phyloP scores from a whole-genome alignment of 2,329 filamentous ascomycete genomes.

The Nigrospora oryzae region DNA sequence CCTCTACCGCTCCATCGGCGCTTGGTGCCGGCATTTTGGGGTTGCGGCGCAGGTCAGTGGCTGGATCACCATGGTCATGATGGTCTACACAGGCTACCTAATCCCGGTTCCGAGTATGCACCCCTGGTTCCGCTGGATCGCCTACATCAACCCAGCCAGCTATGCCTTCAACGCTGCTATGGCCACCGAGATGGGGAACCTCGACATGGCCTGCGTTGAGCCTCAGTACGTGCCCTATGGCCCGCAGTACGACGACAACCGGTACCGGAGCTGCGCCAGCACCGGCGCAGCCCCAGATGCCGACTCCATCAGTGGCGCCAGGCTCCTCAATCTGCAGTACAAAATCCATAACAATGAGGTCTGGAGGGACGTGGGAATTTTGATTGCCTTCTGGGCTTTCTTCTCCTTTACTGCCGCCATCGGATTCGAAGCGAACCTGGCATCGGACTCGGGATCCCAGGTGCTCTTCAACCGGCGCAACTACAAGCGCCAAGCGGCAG shows the following conservation, averaged over 20 bases:
- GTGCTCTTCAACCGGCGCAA: slow-evolving; percentile 58
- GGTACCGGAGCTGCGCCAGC: slow-evolving; percentile 46
- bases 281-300: slow-evolving; percentile 41
- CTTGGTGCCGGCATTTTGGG: slow-evolving; percentile 43
- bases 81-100: slow-evolving; percentile 42
- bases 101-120: slow-evolving; percentile 53
- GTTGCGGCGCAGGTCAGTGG: slow-evolving; percentile 16
- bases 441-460: slow-evolving; percentile 53
- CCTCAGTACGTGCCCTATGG: slow-evolving; percentile 37
- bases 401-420: slow-evolving; percentile 66
- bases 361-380: slow-evolving; percentile 72
- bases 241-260: slow-evolving; percentile 21
- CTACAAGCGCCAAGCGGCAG: slow-evolving; percentile 39
- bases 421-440: slow-evolving; percentile 63
- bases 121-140: slow-evolving; percentile 65
- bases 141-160: slow-evolving; percentile 55
- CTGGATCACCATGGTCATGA: slow-evolving; percentile 16
- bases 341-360: slow-evolving; percentile 48
- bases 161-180: slow-evolving; percentile 58
- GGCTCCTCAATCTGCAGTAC: slow-evolving; percentile 44
- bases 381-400: slow-evolving; percentile 66
- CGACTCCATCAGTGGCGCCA: slow-evolving; percentile 40
- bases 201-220: slow-evolving; percentile 38
- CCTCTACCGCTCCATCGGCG: slow-evolving; percentile 59
- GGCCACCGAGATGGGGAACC: slow-evolving; percentile 44